Evolutionary conservation across 345 rosid species (phyloP).

Genomic region (Physaria fendleri): DNA sequence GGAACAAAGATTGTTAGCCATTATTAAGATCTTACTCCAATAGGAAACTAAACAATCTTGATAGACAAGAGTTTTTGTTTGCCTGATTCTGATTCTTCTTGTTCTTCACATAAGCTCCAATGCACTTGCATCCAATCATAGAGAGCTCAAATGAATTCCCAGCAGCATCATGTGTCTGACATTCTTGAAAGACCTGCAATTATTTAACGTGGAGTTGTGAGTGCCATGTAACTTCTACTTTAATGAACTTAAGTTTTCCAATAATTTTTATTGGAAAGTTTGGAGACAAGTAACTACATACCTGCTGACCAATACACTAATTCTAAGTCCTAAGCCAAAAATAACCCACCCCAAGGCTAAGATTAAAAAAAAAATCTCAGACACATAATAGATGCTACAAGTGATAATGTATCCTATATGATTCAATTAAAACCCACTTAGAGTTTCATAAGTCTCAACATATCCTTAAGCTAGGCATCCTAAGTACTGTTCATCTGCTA

Average conservation of each 20-base stretch:
- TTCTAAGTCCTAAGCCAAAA: neutral
- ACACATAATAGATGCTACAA: too few relatives aligned
- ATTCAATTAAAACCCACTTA: neutral
- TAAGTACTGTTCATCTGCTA: neutral
- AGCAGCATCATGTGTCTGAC: slow-evolving; percentile 43
- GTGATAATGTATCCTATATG: neutral
- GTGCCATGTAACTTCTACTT: too few relatives aligned
- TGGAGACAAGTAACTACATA: neutral
- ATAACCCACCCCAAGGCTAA: neutral
- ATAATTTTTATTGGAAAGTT: neutral
- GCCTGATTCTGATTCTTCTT: slow-evolving; percentile 98
- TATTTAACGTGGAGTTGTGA: too few relatives aligned
- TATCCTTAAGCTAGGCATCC: neutral
- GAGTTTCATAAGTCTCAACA: neutral
- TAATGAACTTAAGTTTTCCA: neutral
- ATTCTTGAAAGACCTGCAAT: slow-evolving; percentile 81
- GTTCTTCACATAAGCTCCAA: slow-evolving; percentile 93
- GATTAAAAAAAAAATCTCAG: neutral
- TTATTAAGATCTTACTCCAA: neutral
- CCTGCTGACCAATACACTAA: neutral
- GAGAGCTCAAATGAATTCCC: slow-evolving; percentile 81
- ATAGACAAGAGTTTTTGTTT: slow-evolving; percentile 19
- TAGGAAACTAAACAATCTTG: neutral
- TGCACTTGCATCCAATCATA: slow-evolving; percentile 78
- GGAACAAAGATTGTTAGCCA: neutral